phyloP scores from a whole-genome alignment of 129 eudicot species.

The Flaveria linearis region DNA sequence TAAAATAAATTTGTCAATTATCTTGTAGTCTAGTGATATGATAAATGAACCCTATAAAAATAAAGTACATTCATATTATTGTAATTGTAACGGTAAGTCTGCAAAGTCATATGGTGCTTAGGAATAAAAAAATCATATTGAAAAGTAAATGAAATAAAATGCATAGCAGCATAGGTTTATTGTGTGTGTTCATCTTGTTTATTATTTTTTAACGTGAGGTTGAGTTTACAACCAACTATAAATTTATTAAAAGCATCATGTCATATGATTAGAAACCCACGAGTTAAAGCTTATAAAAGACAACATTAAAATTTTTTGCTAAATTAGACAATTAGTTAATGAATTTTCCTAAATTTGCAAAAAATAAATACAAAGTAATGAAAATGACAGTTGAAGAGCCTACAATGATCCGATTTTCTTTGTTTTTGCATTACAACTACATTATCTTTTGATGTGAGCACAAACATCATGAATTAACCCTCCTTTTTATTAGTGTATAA shows the following conservation, averaged over 20 bases:
- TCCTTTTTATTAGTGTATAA: neutral
- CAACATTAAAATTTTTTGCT: constrained; percentile 19
- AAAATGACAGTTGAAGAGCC: constrained; percentile 26
- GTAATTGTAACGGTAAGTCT: too few relatives aligned
- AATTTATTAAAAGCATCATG: neutral
- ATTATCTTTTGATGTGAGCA: constrained; percentile 13
- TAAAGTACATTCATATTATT: too few relatives aligned
- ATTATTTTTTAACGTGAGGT: neutral
- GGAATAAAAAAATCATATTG: too few relatives aligned
- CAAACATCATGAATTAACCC: neutral
- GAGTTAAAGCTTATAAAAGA: constrained; percentile 30
- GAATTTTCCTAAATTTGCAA: constrained; percentile 21
- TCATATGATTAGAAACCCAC: constrained; percentile 21
- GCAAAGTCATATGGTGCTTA: too few relatives aligned
- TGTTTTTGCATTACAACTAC: constrained; percentile 17
- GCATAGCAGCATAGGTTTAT: too few relatives aligned
- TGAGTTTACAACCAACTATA: neutral
- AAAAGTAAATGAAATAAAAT: too few relatives aligned
- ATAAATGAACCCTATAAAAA: too few relatives aligned
- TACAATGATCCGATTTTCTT: constrained; percentile 10
- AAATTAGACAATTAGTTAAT: constrained; percentile 20
- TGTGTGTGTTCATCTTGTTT: too few relatives aligned
- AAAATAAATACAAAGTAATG: constrained; percentile 22
- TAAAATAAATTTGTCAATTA: neutral
- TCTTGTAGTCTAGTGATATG: neutral